phyloP scores from a whole-genome alignment of 2,329 filamentous ascomycete species.

The Ophiostoma piceae region DNA sequence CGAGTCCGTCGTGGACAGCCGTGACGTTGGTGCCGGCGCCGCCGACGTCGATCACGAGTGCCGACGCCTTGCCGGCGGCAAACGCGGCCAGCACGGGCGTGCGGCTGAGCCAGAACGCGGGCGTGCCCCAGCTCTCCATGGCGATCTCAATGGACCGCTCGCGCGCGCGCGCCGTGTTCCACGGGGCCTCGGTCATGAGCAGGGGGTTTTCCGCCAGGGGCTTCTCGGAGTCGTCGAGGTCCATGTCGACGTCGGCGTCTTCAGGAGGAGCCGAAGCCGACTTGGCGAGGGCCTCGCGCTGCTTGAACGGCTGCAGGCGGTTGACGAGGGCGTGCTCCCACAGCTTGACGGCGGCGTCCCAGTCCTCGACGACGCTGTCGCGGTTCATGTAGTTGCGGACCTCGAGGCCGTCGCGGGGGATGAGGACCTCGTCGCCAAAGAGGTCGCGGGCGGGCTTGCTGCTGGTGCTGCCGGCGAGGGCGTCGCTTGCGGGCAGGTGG shows the following conservation, averaged over 20 bases:
- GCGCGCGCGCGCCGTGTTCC: slow-evolving; percentile 80
- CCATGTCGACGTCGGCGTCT: slow-evolving; percentile 45
- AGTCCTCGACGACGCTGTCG: slow-evolving; percentile 90
- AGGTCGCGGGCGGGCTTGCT: slow-evolving; percentile 52
- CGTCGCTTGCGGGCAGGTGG: slow-evolving; percentile 35
- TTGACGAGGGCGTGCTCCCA: slow-evolving; percentile 94
- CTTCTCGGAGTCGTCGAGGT: slow-evolving; percentile 60
- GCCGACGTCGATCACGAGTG: slow-evolving; percentile 86
- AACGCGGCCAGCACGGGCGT: slow-evolving; percentile 88
- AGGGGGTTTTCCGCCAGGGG: slow-evolving; percentile 83
- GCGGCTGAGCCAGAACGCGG: slow-evolving; percentile 88
- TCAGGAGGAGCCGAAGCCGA: slow-evolving; percentile 58
- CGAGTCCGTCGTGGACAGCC: slow-evolving; percentile 89
- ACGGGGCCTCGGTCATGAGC: slow-evolving; percentile 88
- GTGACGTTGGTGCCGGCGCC: slow-evolving; percentile 84
- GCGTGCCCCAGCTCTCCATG: slow-evolving; percentile 94
- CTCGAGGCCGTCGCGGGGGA: slow-evolving; percentile 69
- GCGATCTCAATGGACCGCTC: slow-evolving; percentile 94
- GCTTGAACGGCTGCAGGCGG: slow-evolving; percentile 65
- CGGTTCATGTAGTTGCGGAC: slow-evolving; percentile 87
- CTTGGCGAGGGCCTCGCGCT: slow-evolving; percentile 34
- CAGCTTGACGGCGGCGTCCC: slow-evolving; percentile 81
- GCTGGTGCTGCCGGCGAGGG: slow-evolving; percentile 36
- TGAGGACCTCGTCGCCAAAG: slow-evolving; percentile 87
- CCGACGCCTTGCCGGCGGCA: slow-evolving; percentile 86